Conservation (phyloP, 371 early-diverging fungal species). For the Fennellomyces sp. region DNA sequence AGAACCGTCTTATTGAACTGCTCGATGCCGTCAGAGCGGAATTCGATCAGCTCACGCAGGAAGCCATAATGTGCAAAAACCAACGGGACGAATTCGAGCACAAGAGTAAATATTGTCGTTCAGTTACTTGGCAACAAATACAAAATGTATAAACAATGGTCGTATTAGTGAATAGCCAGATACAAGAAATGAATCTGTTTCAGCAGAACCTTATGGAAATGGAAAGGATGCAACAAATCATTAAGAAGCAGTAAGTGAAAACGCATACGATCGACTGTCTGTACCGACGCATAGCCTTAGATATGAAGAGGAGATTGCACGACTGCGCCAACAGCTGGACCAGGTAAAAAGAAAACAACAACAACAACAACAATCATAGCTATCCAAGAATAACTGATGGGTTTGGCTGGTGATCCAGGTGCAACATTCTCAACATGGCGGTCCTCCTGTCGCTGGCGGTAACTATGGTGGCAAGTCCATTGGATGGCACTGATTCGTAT, state of each 20-base stretch:
- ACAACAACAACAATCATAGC: not conserved
- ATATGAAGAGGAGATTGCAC: slow-evolving; percentile 54
- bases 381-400: not conserved
- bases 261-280: too few species aligned
- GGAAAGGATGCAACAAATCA: slow-evolving; percentile 75
- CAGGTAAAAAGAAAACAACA: slow-evolving; percentile 18
- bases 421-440: slow-evolving; percentile 3
- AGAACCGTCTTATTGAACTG: slow-evolving; percentile 74
- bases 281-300: too few species aligned
- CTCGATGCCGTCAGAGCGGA: slow-evolving; percentile 84
- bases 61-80: slow-evolving; percentile 68
- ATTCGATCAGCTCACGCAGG: slow-evolving; percentile 81
- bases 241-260: slow-evolving; percentile 68
- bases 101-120: slow-evolving; percentile 59
- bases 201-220: slow-evolving; percentile 82
- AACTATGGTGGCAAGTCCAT: slow-evolving; percentile 10
- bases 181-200: slow-evolving; percentile 76
- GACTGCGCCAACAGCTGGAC: slow-evolving; percentile 47
- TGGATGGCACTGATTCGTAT: not conserved
- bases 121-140: not conserved
- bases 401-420: not conserved
- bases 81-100: slow-evolving; percentile 91
- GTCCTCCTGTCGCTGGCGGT: slow-evolving; percentile 9
- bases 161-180: slow-evolving; percentile 68
- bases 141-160: not conserved